Evolutionary conservation across 768 basidiomycete species (phyloP), one percentile per base, ranked within the genome.

Genomic region (Phlegmacium glaucopus): DNA sequence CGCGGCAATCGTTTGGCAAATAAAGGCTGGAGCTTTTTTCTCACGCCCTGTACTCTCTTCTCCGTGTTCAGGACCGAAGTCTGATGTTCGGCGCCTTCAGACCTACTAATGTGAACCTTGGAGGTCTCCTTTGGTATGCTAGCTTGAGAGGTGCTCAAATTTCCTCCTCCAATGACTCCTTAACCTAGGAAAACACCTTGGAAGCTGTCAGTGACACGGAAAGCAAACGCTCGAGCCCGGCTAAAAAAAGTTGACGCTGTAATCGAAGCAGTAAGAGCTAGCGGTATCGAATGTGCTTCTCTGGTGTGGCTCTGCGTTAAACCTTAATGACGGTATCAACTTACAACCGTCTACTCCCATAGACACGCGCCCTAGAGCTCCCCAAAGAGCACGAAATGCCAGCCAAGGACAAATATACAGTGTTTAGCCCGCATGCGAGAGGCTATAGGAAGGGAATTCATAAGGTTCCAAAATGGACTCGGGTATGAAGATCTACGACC

Each of bases 401-500:
- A 9, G 72, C 95, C 1, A 82, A 77, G 59, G 95, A 98, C 73
- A 99, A 99, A 67, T 99, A 98, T 71, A 96, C 94, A 4, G 81
- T 88, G 15, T 98, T 94, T 68, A 81, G 79, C 32, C 73, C 79
- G 4, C 81, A 78, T 34, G 71, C 72, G 1, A 74, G 66, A 48
- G 87, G 90, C 6, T 99, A 95, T 67, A 74, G 95, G 37, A 97
- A 97, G 60, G 89, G 91, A 18, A 92, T 96, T 41, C 94, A 98
- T 71, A 94, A 94, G 61, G 89, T 95, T 22, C 94, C 94, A n/a
- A 95, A 96, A 62, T 97, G 87, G 82, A 96, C 94, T 42, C 78
- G 91, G 67, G 94, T 94, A 55, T 50, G 87, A 71, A 2, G 22
- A 22, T 22, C 27, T 47, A 27, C 28, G 9, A 9, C 28, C 25